Evolutionary conservation across 176 grass and related monocot species (phyloP).

Genomic region (Lolium multiflorum): DNA sequence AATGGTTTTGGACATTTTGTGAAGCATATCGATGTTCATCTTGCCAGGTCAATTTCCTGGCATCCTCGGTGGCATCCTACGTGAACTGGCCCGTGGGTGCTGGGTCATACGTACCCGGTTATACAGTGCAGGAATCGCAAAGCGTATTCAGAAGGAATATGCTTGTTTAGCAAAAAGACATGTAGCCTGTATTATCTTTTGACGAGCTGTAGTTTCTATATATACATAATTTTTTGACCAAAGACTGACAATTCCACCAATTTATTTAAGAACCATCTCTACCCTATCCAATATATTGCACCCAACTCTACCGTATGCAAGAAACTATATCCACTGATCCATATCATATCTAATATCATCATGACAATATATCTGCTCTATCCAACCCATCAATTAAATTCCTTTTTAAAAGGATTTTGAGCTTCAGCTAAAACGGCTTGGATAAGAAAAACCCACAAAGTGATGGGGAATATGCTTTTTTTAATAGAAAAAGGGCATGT

Average conservation of each 20-base stretch:
- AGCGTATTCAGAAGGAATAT: not conserved
- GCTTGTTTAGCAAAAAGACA: not conserved
- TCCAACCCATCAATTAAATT: not conserved
- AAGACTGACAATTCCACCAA: not conserved
- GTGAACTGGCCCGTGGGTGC: conserved; percentile 21
- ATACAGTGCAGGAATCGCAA: not conserved
- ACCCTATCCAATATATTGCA: not conserved
- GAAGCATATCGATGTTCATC: not conserved
- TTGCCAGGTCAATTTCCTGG: not conserved
- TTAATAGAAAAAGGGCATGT: no score
- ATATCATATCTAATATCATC: not conserved
- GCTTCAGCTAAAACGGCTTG: not conserved
- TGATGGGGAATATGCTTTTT: no score
- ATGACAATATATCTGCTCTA: not conserved
- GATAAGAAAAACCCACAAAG: not conserved
- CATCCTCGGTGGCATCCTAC: conserved; percentile 24
- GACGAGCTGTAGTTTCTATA: no score
- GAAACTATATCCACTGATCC: not conserved
- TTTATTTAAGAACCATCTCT: conserved; percentile 28
- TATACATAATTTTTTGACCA: no score
- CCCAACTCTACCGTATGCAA: not conserved
- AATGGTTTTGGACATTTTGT: conserved; percentile 39
- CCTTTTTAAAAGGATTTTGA: not conserved
- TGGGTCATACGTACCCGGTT: not conserved
- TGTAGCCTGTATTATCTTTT: not conserved